Evolutionary conservation across 2,329 filamentous ascomycete genomes (phyloP).

Genomic region (Aspergillus ruber): DNA sequence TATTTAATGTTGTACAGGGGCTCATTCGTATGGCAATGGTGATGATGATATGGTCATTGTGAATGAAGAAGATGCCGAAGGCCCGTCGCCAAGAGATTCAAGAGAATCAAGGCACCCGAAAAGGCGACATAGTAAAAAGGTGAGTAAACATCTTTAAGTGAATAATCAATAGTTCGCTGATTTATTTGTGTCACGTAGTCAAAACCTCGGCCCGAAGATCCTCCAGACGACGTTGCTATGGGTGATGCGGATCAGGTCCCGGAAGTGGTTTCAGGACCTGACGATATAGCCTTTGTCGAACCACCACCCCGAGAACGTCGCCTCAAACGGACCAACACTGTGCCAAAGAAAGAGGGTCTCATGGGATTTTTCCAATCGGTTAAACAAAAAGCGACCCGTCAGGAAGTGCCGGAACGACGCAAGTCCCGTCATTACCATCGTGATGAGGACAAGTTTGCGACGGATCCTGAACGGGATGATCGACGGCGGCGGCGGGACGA

Average conservation of each 20-base stretch:
- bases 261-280: conserved; percentile 41
- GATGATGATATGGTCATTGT: conserved; percentile 59
- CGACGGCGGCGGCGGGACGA: conserved; percentile 31
- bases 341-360: conserved; percentile 50
- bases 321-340: conserved; percentile 57
- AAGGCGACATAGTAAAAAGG: conserved; percentile 10
- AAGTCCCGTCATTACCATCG: conserved; percentile 34
- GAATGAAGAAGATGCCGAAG: conserved; percentile 42
- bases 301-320: conserved; percentile 44
- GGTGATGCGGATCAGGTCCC: conserved; percentile 45
- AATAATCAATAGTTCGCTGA: neutral
- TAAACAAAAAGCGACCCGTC: conserved; percentile 22
- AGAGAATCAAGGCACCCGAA: conserved; percentile 28
- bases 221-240: conserved; percentile 48
- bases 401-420: conserved; percentile 30
- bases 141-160: neutral
- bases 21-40: conserved; percentile 56
- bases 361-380: conserved; percentile 57
- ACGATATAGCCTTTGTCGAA: conserved; percentile 49
- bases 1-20: conserved; percentile 11
- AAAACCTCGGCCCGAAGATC: conserved; percentile 21
- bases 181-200: neutral
- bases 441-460: conserved; percentile 25
- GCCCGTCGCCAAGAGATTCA: conserved; percentile 21
- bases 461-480: conserved; percentile 33